Percentiles rank a stretch among this genome's conserved stretches.
Conservation (phyloP, 1,139 yeast species). For the Taiozyma sp. region DNA sequence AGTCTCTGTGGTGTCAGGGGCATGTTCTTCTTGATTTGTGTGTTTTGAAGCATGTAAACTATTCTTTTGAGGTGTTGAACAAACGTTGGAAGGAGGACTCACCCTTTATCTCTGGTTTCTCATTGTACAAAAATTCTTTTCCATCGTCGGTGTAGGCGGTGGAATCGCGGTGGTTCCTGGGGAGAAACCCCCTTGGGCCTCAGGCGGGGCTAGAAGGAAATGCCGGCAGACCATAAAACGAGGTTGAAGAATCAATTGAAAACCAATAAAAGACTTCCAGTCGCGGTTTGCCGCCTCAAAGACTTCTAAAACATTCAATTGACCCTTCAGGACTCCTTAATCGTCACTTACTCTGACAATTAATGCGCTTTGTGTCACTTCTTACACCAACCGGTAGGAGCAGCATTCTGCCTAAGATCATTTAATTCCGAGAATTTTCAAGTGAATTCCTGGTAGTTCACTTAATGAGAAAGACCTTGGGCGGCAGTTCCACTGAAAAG, state of each 20-base stretch:
- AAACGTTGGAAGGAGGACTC: neutral
- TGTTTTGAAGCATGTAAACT: neutral
- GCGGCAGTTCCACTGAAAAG: neutral
- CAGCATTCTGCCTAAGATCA: neutral
- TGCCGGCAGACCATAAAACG: too few species aligned
- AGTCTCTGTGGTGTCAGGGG: conserved; percentile 61
- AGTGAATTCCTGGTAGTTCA: neutral
- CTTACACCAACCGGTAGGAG: neutral
- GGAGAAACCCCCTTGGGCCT: neutral
- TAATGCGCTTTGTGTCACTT: neutral
- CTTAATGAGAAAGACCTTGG: neutral
- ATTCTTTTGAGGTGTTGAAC: neutral
- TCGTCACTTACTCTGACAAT: neutral
- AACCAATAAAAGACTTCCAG: too few species aligned
- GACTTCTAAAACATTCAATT: too few species aligned
- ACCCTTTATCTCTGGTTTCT: neutral
- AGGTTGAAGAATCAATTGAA: too few species aligned
- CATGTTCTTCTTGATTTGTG: conserved; percentile 8
- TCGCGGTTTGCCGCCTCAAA: too few species aligned
- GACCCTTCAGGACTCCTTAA: neutral
- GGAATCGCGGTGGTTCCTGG: neutral
- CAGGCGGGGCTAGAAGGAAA: too few species aligned
- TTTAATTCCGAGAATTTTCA: neutral
- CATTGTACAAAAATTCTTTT: too few species aligned
- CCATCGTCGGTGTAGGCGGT: neutral